phyloP scores from a whole-genome alignment of 495 filamentous ascomycete species.

The Neurospora sp. region DNA sequence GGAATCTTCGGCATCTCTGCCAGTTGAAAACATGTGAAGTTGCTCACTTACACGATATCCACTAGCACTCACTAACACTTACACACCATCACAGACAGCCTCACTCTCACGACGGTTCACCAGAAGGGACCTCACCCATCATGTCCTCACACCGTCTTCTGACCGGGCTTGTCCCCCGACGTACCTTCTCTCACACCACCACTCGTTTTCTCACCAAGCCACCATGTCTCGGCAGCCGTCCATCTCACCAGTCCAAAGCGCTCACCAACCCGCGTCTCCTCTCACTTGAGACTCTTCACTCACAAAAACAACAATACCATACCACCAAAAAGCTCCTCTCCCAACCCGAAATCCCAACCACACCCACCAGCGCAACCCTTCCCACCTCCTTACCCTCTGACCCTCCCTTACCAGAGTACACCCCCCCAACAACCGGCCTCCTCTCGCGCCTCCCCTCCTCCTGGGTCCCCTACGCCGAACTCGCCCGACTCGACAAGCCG shows the following conservation, averaged over 20 bases:
- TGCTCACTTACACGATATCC: background rate
- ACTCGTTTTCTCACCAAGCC: background rate
- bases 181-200: slow-evolving; percentile 3
- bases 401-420: slow-evolving; percentile 35
- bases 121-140: background rate
- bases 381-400: background rate
- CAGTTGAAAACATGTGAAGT: background rate
- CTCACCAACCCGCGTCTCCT: slow-evolving; percentile 9
- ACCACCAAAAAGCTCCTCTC: slow-evolving; percentile 11
- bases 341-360: background rate
- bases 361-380: background rate
- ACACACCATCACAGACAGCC: background rate
- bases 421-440: slow-evolving; percentile 62
- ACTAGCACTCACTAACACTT: background rate
- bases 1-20: background rate
- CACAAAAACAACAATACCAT: slow-evolving; percentile 8
- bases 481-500: slow-evolving; percentile 88
- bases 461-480: slow-evolving; percentile 87
- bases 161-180: slow-evolving; percentile 6
- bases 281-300: slow-evolving; percentile 3
- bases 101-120: background rate
- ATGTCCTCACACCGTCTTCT: slow-evolving; percentile 10
- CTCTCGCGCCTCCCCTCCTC: slow-evolving; percentile 64
- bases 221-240: background rate
- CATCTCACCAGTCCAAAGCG: background rate